Percentiles rank a stretch among this genome's conserved stretches.
Conservation (phyloP, 2,329 filamentous ascomycete species). For the Apiospora aurea region DNA sequence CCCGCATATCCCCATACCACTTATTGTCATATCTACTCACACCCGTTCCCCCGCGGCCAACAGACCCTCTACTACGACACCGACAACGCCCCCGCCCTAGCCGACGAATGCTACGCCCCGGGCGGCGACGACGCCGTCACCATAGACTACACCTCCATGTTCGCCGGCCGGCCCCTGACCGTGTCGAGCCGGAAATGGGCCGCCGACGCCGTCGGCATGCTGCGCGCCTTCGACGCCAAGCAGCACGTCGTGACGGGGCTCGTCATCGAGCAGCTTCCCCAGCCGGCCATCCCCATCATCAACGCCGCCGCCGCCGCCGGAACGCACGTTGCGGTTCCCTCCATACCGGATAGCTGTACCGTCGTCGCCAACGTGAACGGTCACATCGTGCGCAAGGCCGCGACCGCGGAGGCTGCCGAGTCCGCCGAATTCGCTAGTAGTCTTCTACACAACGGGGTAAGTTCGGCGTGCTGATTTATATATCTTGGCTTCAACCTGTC, state of each 20-base stretch:
- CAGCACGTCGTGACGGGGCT: constrained; percentile 30
- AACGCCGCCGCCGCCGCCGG: too few relatives aligned
- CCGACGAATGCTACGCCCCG: constrained; percentile 38
- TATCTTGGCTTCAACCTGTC: neutral
- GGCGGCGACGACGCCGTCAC: constrained; percentile 27
- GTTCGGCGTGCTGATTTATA: neutral
- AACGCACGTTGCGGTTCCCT: neutral
- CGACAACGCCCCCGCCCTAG: constrained; percentile 31
- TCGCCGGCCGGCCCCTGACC: constrained; percentile 36
- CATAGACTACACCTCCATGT: constrained; percentile 42
- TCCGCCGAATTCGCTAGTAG: neutral
- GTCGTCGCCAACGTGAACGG: constrained; percentile 35
- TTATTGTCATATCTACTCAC: too few relatives aligned
- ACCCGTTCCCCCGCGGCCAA: neutral
- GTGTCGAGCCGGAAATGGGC: constrained; percentile 35
- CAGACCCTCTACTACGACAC: constrained; percentile 41
- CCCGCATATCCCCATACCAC: too few relatives aligned
- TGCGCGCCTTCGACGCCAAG: constrained; percentile 31
- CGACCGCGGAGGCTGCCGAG: constrained; percentile 12
- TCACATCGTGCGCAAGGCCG: constrained; percentile 34
- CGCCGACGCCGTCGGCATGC: constrained; percentile 28
- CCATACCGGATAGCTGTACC: constrained; percentile 34
- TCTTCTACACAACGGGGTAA: neutral
- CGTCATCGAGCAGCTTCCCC: constrained; percentile 35
- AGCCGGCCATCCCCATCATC: constrained; percentile 28